phyloP scores from a whole-genome alignment of 495 filamentous ascomycete species.

The Glutinoglossum americanum region DNA sequence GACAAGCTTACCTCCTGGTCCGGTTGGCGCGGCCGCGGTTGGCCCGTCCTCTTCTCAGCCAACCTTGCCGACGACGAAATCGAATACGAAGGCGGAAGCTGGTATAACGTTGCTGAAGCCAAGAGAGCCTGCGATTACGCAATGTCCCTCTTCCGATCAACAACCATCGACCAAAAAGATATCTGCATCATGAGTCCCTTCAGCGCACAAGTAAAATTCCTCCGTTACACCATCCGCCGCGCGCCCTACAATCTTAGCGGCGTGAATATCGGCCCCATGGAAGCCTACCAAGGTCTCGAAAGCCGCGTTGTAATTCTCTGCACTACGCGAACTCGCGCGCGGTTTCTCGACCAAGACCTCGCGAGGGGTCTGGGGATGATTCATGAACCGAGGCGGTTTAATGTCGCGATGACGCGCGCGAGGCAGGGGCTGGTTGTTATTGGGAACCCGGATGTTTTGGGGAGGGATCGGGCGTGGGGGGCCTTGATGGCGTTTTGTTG shows the following conservation, averaged over 20 bases:
- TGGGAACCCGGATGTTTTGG: constrained; percentile 26
- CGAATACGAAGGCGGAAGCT: constrained; percentile 28
- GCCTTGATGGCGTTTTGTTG: constrained; percentile 26
- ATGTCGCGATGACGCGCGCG: constrained; percentile 34
- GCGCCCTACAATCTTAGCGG: constrained; percentile 12
- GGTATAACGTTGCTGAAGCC: constrained; percentile 30
- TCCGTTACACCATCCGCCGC: constrained; percentile 11
- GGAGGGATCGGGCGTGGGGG: constrained; percentile 21
- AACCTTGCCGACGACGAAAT: constrained; percentile 26
- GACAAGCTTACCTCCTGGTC: constrained; percentile 20
- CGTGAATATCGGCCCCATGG: constrained; percentile 32
- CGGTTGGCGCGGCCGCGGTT: constrained; percentile 24
- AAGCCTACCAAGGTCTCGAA: constrained; percentile 36
- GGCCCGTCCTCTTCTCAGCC: constrained; percentile 28
- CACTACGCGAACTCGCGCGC: constrained; percentile 25
- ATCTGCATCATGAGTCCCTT: constrained; percentile 35
- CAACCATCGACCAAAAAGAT: constrained; percentile 19
- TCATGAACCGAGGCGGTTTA: constrained; percentile 24
- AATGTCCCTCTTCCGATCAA: constrained; percentile 15
- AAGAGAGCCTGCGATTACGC: constrained; percentile 23
- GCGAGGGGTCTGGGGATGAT: constrained; percentile 27
- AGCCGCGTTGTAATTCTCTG: constrained; percentile 31
- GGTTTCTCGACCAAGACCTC: constrained; percentile 25
- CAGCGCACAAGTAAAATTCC: constrained; percentile 25
- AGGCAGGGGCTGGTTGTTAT: constrained; percentile 30